Percentiles rank a stretch among this genome's conserved stretches.
phyloP scores from a whole-genome alignment of 805 yeast genomes.

The Priceomyces carsonii region DNA sequence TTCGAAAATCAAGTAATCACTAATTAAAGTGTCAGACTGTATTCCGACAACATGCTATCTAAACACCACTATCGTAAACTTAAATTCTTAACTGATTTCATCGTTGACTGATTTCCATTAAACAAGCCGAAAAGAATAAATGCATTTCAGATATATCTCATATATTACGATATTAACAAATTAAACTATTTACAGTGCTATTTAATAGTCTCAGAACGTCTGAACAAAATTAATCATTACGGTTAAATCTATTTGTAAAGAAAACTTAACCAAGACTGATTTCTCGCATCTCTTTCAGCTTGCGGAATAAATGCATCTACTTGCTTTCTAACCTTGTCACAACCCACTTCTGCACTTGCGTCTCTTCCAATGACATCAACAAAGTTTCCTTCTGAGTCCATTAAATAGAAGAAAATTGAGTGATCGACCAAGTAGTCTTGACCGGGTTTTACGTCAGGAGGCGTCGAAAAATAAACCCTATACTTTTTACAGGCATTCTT shows the following conservation, averaged over 20 bases:
- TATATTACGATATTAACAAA: too few species aligned
- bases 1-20: too few species aligned
- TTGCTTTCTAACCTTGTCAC: constrained; percentile 72
- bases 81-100: too few species aligned
- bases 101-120: too few species aligned
- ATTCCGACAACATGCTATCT: too few species aligned
- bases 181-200: too few species aligned
- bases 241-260: constrained; percentile 41
- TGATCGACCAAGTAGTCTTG: constrained; percentile 97
- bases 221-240: neutral
- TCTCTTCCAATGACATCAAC: constrained; percentile 94
- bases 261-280: constrained; percentile 60
- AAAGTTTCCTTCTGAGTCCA: constrained; percentile 98
- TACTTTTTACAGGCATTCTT: constrained; percentile 84
- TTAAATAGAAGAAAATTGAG: constrained; percentile 92
- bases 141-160: too few species aligned
- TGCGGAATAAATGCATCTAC: constrained; percentile 74
- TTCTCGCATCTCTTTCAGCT: constrained; percentile 65
- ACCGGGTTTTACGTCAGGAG: constrained; percentile 90
- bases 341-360: constrained; percentile 76
- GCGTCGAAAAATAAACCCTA: constrained; percentile 97
- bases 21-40: too few species aligned
- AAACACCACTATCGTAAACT: too few species aligned
- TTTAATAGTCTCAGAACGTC: too few species aligned
- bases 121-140: too few species aligned